Percentiles rank a stretch among this genome's conserved stretches.
Conservation (phyloP, 176 grass and related monocot species). For the Rhipidocladum racemiflorum region DNA sequence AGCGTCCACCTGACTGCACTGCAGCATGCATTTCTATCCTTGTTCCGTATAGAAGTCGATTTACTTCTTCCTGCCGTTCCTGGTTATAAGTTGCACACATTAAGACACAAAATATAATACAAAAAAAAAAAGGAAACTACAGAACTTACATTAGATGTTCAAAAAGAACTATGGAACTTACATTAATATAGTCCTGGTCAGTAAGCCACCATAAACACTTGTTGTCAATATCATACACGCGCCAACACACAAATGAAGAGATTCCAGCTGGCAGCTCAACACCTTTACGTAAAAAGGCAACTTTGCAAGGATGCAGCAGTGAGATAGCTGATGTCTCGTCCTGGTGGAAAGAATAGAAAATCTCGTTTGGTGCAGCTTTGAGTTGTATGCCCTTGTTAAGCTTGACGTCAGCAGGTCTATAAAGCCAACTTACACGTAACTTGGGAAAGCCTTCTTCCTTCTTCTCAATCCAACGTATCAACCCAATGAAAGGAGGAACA, state of each 20-base stretch:
- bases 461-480: slow-evolving; percentile 72
- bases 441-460: slow-evolving; percentile 48
- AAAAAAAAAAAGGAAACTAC: slow-evolving; percentile 3
- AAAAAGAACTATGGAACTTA: slow-evolving; percentile 33
- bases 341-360: slow-evolving; percentile 85
- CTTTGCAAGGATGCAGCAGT: slow-evolving; percentile 80
- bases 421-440: slow-evolving; percentile 78
- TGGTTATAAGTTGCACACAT: slow-evolving; percentile 30
- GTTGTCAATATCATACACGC: slow-evolving; percentile 78
- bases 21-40: slow-evolving; percentile 70
- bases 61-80: slow-evolving; percentile 85
- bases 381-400: slow-evolving; percentile 61
- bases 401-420: slow-evolving; percentile 69
- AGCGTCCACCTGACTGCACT: slow-evolving; percentile 61
- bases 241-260: slow-evolving; percentile 80
- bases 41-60: slow-evolving; percentile 67
- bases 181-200: slow-evolving; percentile 79
- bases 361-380: slow-evolving; percentile 66
- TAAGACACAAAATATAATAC: not conserved
- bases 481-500: slow-evolving; percentile 73
- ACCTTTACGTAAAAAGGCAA: slow-evolving; percentile 76
- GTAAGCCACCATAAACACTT: slow-evolving; percentile 88
- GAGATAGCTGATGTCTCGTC: slow-evolving; percentile 65
- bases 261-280: slow-evolving; percentile 59
- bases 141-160: slow-evolving; percentile 50